Percentiles rank a stretch among this genome's conserved stretches.
These are phyloP conservation scores for Chlamydomonas eustigma DNA, from an alignment of 139 green algal genomes.

Conservation along the genomic window DNA sequence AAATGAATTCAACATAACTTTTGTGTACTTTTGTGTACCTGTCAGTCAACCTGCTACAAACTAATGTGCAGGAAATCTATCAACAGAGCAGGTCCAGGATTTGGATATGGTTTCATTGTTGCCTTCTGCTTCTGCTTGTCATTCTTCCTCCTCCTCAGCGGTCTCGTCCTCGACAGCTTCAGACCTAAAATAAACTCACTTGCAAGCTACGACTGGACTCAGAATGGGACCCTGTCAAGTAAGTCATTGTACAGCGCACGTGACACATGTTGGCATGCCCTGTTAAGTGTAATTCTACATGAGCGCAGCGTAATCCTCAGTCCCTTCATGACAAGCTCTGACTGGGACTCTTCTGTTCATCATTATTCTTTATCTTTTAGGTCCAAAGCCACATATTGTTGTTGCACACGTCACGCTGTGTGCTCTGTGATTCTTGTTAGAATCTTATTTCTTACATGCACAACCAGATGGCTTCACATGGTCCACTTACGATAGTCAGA, in stretches of 20 bases:
- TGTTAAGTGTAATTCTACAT: no score
- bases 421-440: no score
- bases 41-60: background rate
- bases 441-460: no score
- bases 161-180: slow-evolving; percentile 28
- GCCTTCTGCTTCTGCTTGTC: slow-evolving; percentile 46
- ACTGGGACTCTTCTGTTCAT: no score
- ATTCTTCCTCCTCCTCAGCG: slow-evolving; percentile 31
- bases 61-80: slow-evolving; percentile 35
- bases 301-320: no score
- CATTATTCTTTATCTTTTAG: no score
- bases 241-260: background rate
- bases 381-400: no score
- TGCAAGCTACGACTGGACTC: slow-evolving; percentile 9
- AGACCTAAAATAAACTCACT: background rate
- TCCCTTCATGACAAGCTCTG: no score
- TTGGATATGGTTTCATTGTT: slow-evolving; percentile 52
- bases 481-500: background rate
- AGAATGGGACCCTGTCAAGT: background rate
- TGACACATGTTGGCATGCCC: background rate
- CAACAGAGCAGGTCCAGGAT: slow-evolving; percentile 43
- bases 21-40: background rate
- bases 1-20: background rate
- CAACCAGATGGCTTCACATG: background rate
- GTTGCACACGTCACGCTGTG: no score